Percentiles rank a stretch among this genome's conserved stretches.
Evolutionary conservation across 1,284 basidiomycete genomes (phyloP).

Genomic region (Exobasidium rhododendri): DNA sequence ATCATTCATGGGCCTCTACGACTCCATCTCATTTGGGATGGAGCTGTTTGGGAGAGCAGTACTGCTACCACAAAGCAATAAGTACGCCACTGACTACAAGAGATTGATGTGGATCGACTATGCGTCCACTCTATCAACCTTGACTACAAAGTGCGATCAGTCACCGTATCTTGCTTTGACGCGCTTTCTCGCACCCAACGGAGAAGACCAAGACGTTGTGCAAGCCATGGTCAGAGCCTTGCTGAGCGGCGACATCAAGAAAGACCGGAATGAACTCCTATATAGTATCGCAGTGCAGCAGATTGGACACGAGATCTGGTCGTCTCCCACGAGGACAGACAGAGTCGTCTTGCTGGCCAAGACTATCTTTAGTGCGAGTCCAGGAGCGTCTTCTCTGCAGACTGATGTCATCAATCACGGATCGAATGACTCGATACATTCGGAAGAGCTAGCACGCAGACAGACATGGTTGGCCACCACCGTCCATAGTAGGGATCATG

Average conservation of each 20-base stretch:
- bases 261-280: background rate
- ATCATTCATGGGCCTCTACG: slow-evolving; percentile 83
- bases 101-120: slow-evolving; percentile 79
- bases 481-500: too few relatives aligned
- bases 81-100: slow-evolving; percentile 71
- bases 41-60: slow-evolving; percentile 71
- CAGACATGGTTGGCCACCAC: too few relatives aligned
- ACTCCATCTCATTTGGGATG: slow-evolving; percentile 83
- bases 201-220: slow-evolving; percentile 4
- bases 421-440: too few relatives aligned
- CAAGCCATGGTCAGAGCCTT: slow-evolving; percentile 6
- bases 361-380: too few relatives aligned
- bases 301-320: background rate
- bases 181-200: background rate
- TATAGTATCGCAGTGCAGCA: background rate
- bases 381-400: too few relatives aligned
- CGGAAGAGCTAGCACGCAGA: too few relatives aligned
- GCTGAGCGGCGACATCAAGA: slow-evolving; percentile 1
- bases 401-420: too few relatives aligned
- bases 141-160: slow-evolving; percentile 22
- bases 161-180: slow-evolving; percentile 11
- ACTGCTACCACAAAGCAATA: slow-evolving; percentile 61
- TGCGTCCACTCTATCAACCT: slow-evolving; percentile 57
- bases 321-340: background rate
- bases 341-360: background rate